Evolutionary conservation across 2,329 filamentous ascomycete species (phyloP), one percentile per base, ranked within the genome.

Genomic region (Xylariaceae sp.): DNA sequence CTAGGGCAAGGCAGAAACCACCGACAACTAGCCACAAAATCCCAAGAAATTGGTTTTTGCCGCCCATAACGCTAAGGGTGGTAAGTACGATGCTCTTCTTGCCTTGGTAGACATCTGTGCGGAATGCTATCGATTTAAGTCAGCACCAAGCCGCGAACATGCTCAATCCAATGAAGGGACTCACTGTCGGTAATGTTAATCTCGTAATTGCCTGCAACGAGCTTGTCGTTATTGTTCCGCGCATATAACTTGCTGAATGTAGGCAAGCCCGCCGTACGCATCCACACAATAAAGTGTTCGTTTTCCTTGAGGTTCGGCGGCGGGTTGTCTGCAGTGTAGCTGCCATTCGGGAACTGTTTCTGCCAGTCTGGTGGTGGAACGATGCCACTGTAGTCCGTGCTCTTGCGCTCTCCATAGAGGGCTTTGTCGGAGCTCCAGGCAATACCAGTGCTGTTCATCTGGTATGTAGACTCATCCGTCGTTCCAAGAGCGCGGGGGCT

Each of bases 231-330:
- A 60, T 95, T 85, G 59, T 96, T 96, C 45, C 89, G 79, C 64
- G 85, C 79, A 34, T 89, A 88, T 35, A 98, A 73, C 70, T 98
- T 98, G 76, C 87, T 95, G 63, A 98, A 98, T 4, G 85, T 85
- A 1, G 93, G 93, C 55, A 97, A 69, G 43, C 91, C 93, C 18
- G 93, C 93, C 2, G 94, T 95, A 55, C 93, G 83, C 93, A 98
- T 98, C 93, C 93, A 98, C 17, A 97, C 90, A 67, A 96, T 90
- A 64, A 98, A 95, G 33, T 82, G 81, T 63, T 95, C 86, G 67
- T 89, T 83, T 1, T 80, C 68, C 48, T 83, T 75, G 15, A 97
- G 64, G 54, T 93, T 67, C 0, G 89, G 89, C 17, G 88, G 81
- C 2, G 77, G 78, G 38, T 76, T 74, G 1, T 77, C 67, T 0